Evolutionary conservation across 75 land plant species (phyloP).

Genomic region (Cryptomeria japonica): DNA sequence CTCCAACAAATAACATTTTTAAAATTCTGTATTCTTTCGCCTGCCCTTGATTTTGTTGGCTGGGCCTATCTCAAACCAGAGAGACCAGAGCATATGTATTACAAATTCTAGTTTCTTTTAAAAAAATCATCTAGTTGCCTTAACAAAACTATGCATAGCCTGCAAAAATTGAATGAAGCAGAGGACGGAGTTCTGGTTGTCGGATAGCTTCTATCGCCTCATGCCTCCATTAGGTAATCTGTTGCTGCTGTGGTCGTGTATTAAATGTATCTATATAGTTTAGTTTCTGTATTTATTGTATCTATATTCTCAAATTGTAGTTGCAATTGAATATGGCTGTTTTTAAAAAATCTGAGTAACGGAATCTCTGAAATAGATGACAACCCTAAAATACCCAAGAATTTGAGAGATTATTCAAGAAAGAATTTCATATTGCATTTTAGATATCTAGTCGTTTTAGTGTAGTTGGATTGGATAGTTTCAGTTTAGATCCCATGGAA

Average conservation of each 20-base stretch:
- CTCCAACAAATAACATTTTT: not conserved
- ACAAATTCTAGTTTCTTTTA: not conserved
- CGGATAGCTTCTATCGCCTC: not conserved
- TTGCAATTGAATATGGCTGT: not conserved
- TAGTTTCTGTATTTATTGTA: not conserved
- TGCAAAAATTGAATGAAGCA: not conserved
- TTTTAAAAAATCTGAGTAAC: not conserved
- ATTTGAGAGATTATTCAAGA: not conserved
- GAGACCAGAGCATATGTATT: no score
- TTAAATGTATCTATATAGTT: not conserved
- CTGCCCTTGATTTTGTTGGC: not conserved
- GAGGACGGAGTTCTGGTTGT: not conserved
- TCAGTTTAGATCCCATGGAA: not conserved
- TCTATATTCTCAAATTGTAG: not conserved
- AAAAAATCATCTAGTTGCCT: not conserved
- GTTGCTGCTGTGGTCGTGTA: not conserved
- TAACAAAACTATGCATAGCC: not conserved
- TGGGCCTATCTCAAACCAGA: not conserved
- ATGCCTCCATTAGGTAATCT: conserved; percentile 3
- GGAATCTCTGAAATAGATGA: not conserved
- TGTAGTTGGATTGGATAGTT: not conserved
- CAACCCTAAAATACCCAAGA: not conserved
- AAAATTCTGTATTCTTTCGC: no score
- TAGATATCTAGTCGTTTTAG: not conserved
- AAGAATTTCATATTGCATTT: not conserved